phyloP scores from a whole-genome alignment of 2,329 filamentous ascomycete genomes.

The Chrysoporthe austroafricana region DNA sequence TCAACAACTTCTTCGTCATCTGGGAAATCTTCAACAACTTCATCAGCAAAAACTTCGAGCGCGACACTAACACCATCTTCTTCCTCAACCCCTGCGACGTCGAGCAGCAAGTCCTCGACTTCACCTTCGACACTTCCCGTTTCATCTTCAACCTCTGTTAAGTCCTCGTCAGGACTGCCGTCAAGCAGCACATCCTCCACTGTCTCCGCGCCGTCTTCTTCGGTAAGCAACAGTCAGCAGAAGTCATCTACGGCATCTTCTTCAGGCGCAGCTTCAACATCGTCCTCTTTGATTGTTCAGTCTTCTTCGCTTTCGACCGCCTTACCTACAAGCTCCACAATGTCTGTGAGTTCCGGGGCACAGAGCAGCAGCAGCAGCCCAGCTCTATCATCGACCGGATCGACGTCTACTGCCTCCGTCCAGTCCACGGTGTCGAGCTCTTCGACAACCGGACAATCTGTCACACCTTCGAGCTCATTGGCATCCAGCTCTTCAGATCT shows the following conservation, averaged over 20 bases:
- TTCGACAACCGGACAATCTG: neutral
- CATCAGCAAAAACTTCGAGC: neutral
- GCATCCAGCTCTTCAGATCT: neutral
- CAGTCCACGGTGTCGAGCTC: neutral
- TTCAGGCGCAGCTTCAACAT: neutral
- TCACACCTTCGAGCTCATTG: neutral
- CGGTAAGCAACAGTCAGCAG: conserved; percentile 4
- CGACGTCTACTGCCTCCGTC: neutral
- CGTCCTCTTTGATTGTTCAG: neutral
- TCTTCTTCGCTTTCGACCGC: neutral
- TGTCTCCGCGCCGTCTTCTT: neutral
- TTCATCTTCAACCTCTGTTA: neutral
- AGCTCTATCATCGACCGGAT: neutral
- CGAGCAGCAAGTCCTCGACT: neutral
- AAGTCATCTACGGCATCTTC: neutral
- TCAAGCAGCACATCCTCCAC: neutral
- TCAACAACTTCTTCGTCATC: neutral
- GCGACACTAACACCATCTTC: neutral
- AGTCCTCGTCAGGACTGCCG: neutral
- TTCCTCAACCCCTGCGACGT: neutral
- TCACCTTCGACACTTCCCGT: neutral
- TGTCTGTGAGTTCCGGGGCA: neutral
- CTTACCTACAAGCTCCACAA: neutral
- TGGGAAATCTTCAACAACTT: neutral
- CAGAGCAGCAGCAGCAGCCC: neutral